These are phyloP conservation scores for Trichoderma polysporum DNA, from an alignment of 2,329 filamentous ascomycete species.

Conservation along the genomic window DNA sequence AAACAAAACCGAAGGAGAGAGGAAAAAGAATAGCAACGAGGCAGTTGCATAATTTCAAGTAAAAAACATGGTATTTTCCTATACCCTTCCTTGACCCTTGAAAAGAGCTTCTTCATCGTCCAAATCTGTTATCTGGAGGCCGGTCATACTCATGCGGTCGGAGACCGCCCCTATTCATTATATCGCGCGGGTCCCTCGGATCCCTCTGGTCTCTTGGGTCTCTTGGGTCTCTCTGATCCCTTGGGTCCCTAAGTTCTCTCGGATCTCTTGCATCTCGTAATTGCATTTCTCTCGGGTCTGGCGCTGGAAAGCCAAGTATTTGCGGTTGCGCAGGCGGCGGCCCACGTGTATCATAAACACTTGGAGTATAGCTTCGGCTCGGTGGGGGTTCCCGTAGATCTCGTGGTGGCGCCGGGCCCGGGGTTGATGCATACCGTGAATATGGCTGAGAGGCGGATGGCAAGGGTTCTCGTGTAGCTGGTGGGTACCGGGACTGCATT, in stretches of 20 bases:
- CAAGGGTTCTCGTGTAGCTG: constrained; percentile 43
- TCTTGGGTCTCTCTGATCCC: constrained; percentile 37
- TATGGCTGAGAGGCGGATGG: constrained; percentile 43
- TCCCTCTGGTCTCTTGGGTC: constrained; percentile 40
- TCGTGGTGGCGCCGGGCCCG: constrained; percentile 42
- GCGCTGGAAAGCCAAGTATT: constrained; percentile 34
- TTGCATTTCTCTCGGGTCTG: constrained; percentile 37
- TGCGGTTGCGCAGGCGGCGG: constrained; percentile 34
- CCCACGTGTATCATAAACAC: constrained; percentile 43
- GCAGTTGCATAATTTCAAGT: not conserved
- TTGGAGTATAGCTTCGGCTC: constrained; percentile 48
- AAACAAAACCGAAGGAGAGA: not conserved
- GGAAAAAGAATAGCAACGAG: not conserved
- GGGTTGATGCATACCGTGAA: constrained; percentile 45
- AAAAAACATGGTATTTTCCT: not conserved
- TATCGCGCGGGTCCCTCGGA: constrained; percentile 41
- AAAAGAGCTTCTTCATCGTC: constrained; percentile 36
- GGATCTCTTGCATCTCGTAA: constrained; percentile 38
- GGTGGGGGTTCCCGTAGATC: constrained; percentile 37
- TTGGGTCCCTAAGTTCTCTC: constrained; percentile 30
- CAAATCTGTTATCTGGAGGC: constrained; percentile 44
- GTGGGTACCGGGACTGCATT: constrained; percentile 41
- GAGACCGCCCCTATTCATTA: constrained; percentile 44
- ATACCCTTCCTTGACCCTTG: not conserved
- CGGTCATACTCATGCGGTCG: constrained; percentile 49